These are phyloP conservation scores for Berkeleyomyces rouxiae DNA, from an alignment of 2,329 filamentous ascomycete species.

Conservation along the genomic window DNA sequence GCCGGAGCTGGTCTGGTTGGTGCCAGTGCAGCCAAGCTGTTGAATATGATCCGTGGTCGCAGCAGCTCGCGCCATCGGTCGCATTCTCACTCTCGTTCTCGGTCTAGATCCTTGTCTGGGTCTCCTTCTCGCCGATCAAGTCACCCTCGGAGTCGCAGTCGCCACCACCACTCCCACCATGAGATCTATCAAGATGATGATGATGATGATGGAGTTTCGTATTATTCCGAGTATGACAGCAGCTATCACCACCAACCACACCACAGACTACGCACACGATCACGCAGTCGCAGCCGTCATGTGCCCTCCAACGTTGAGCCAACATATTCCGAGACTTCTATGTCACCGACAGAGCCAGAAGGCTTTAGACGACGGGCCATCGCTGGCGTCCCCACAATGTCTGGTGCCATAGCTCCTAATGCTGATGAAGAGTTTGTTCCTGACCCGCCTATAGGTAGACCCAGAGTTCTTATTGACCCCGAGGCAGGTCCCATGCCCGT, in stretches of 20 bases:
- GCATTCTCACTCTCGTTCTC: constrained; percentile 20
- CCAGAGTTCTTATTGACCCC: not conserved
- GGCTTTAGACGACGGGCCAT: not conserved
- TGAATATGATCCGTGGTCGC: constrained; percentile 34
- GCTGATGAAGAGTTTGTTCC: constrained; percentile 1
- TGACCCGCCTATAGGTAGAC: not conserved
- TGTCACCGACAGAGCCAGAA: constrained; percentile 4
- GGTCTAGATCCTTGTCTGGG: constrained; percentile 11
- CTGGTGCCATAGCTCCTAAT: not conserved
- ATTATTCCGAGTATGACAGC: not conserved
- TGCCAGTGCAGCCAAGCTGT: constrained; percentile 43
- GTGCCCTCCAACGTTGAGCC: not conserved
- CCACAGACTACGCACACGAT: not conserved
- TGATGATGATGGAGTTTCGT: not conserved
- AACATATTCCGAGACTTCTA: constrained; percentile 9
- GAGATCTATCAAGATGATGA: no score
- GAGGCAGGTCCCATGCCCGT: not conserved
- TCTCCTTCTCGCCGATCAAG: not conserved
- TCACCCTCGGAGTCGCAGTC: not conserved
- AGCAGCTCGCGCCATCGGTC: constrained; percentile 36
- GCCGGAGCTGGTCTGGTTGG: constrained; percentile 43
- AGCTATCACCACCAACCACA: not conserved
- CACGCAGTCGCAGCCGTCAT: not conserved
- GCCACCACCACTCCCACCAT: not conserved
- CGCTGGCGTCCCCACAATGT: not conserved